phyloP scores from a whole-genome alignment of 2,329 filamentous ascomycete genomes.

The Pyrenochaeta sp. region DNA sequence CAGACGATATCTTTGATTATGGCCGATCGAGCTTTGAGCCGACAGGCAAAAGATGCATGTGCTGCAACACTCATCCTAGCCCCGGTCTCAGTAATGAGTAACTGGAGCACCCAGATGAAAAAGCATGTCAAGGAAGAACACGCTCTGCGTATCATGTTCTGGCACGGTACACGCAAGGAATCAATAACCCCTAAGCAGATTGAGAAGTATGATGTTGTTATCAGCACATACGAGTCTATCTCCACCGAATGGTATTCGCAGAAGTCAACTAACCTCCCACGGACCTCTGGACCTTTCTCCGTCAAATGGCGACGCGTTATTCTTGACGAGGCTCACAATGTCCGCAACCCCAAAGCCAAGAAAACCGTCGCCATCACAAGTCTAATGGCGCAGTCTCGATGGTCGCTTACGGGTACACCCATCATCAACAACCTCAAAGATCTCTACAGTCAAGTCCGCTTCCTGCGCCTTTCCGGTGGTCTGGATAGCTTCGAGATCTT shows the following conservation, averaged over 20 bases:
- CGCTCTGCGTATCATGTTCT: slow-evolving; percentile 73
- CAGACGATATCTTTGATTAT: slow-evolving; percentile 84
- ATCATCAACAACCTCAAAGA: slow-evolving; percentile 86
- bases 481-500: slow-evolving; percentile 78
- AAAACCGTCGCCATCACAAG: slow-evolving; percentile 72
- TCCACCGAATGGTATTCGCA: slow-evolving; percentile 68
- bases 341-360: slow-evolving; percentile 80
- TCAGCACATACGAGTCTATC: slow-evolving; percentile 85
- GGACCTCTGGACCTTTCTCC: slow-evolving; percentile 61
- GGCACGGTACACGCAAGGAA: slow-evolving; percentile 71
- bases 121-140: slow-evolving; percentile 73
- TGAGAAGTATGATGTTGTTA: slow-evolving; percentile 74
- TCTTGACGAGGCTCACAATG: slow-evolving; percentile 65
- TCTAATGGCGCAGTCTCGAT: slow-evolving; percentile 75
- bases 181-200: slow-evolving; percentile 64
- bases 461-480: slow-evolving; percentile 78
- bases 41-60: slow-evolving; percentile 24
- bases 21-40: slow-evolving; percentile 55
- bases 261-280: slow-evolving; percentile 47
- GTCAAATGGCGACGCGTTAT: slow-evolving; percentile 76
- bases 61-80: slow-evolving; percentile 80
- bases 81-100: slow-evolving; percentile 87
- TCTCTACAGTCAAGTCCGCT: slow-evolving; percentile 80
- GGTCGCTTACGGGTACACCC: slow-evolving; percentile 70
- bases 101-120: slow-evolving; percentile 83